Evolutionary conservation across 2,329 filamentous ascomycete genomes (phyloP), one percentile per base, ranked within the genome.

Genomic region (Colletotrichum agaves): DNA sequence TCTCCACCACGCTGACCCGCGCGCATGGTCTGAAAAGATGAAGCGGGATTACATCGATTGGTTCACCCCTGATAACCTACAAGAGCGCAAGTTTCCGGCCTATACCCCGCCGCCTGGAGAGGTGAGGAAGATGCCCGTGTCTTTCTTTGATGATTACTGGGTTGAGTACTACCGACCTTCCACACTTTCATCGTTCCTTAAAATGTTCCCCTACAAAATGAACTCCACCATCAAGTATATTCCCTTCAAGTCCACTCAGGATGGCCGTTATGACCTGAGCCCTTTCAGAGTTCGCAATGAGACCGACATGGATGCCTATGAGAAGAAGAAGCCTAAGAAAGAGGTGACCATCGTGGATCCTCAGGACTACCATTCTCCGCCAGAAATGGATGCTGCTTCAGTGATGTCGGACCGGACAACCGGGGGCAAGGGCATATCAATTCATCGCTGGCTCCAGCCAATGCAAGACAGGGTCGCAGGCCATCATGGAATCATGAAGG

Each of bases 141-240:
- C 84, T 3, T 88, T 87, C 67, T 93, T 93, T 68, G 95, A 98
- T 75, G 94, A 98, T 78, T 99, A 97, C 78, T 99, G 96, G 96
- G 84, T 96, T 7, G 96, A 99, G 77, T 98, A 98, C 78, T 99
- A 99, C 76, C 90, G 94, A 13, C 96, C 96, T 0, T 86, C 93
- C 7, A 93, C 92, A 0, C 81, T 98, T 1, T 97, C 96, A 0
- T 96, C 93, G 0, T 93, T 98, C 72, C 87, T 90, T 13, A 99
- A 98, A 76, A 92, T 98, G 77, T 98, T 97, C 76, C 89, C 93
- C 0, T 97, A 92, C 79, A 94, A 93, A 75, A 93, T 98, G 87
- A 97, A 95, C 75, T 94, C 93, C 0, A 96, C 93, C 4, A 88
- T 94, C 70, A 92, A 91, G 69, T 94, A 95, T 75, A 91, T 95